These are phyloP conservation scores for Lactifluus rugatus DNA, from an alignment of 768 basidiomycete genomes.

Conservation along the genomic window DNA sequence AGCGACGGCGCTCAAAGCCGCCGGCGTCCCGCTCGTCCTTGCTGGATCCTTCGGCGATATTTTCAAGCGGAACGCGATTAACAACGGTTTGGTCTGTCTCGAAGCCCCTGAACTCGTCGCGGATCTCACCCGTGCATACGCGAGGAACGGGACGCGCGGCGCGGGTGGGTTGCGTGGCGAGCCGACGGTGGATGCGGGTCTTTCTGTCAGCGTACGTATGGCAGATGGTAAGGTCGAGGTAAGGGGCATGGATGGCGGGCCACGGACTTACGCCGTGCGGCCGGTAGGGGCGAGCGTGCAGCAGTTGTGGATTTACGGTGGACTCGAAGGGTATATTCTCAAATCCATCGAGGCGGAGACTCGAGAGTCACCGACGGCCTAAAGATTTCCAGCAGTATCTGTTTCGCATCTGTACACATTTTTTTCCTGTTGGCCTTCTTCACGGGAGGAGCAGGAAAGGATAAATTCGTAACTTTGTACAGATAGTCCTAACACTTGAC, in stretches of 20 bases:
- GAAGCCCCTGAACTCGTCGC: slow-evolving; percentile 84
- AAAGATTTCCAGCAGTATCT: neutral
- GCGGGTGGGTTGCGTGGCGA: slow-evolving; percentile 58
- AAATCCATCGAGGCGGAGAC: slow-evolving; percentile 46
- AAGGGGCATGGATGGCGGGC: slow-evolving; percentile 28
- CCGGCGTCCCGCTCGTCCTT: slow-evolving; percentile 86
- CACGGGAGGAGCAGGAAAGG: neutral
- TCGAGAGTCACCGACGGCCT: neutral
- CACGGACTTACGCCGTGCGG: slow-evolving; percentile 54
- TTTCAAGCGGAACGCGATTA: slow-evolving; percentile 98
- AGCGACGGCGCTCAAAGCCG: slow-evolving; percentile 91
- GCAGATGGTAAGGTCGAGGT: slow-evolving; percentile 60
- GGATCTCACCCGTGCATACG: slow-evolving; percentile 70
- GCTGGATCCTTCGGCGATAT: slow-evolving; percentile 99
- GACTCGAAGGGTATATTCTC: slow-evolving; percentile 85
- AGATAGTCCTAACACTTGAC: neutral
- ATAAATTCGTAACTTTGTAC: neutral
- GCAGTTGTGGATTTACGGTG: slow-evolving; percentile 94
- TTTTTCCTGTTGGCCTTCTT: neutral
- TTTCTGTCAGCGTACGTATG: slow-evolving; percentile 59
- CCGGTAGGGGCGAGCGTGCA: slow-evolving; percentile 91
- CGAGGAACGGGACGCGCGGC: slow-evolving; percentile 63
- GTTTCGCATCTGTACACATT: neutral
- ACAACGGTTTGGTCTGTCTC: slow-evolving; percentile 93
- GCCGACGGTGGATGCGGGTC: slow-evolving; percentile 69